Base-by-base conservation (phyloP, 768 basidiomycete species). In the Hygrophoropsis aurantiaca region DNA sequence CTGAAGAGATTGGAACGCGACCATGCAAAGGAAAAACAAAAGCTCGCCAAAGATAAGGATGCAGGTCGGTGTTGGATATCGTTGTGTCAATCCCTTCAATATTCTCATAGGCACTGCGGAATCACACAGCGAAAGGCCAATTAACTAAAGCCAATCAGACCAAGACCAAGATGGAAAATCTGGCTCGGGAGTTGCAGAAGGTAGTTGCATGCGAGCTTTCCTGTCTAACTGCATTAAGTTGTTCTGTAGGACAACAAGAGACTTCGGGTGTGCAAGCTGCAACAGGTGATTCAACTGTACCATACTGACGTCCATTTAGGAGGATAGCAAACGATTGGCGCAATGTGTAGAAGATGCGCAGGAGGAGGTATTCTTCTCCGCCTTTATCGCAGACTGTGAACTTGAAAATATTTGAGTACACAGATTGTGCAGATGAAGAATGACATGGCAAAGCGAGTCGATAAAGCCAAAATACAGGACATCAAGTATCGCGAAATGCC, bases 11-110 rank as follows among this genome's bases (percentile, higher is more conserved):
- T 89, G 60, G 91, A 94, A 67, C 80, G 91, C 53, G 90, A 92
- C 61, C 87, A 92, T 58, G 84, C 90, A 33, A 93, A 90, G 69
- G 91, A 93, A 74, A 92, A 89, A 66, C 90, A 93, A 72, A 93
- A 93, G 60, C 74, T 93, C 24, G 74, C 80, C 40, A 93, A 93
- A 70, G 91, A 94, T 74, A 92, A 92, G 71, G 91, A 93, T 69
- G 81, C 88, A 54, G 88, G 89, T 90, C 45, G 37, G 70, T 65
- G 62, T 30, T 50, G 27, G 39, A 39, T 42, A 26, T 38, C 16
- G 35, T 6, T 30, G 37, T 40, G 19, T 18, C 27, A 42, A 46
- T 43, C 24, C 44, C 30, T 47, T 42, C 40, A 10, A 49, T 19
- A 4, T 39, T 46, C 56, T 60, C 50, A 57, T 52, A 32, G 43